Conservation (phyloP, 1,139 yeast genomes). For the Yamadazyma trypodendri region DNA sequence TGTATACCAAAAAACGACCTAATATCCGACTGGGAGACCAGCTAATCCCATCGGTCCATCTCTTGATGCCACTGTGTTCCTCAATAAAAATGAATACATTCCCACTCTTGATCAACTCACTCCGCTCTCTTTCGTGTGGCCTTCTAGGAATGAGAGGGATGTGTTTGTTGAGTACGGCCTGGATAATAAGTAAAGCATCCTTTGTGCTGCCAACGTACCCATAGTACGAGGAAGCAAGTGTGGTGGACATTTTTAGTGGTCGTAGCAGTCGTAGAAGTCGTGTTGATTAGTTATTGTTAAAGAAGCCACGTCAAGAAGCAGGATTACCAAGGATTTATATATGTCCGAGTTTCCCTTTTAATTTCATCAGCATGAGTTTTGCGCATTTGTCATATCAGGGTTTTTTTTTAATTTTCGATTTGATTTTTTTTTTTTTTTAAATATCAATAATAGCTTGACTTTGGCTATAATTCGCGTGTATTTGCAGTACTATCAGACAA, state of each 20-base stretch:
- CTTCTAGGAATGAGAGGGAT: conserved; percentile 70
- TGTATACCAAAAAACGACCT: conserved; percentile 78
- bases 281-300: background rate
- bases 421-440: background rate
- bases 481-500: background rate
- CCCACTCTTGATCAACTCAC: conserved; percentile 67
- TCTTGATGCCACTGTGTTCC: conserved; percentile 75
- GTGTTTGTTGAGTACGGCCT: conserved; percentile 65
- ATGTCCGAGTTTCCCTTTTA: conserved; percentile 2
- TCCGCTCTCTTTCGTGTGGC: conserved; percentile 79
- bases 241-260: conserved; percentile 8
- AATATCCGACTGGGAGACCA: conserved; percentile 91
- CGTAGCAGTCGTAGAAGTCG: too few species aligned
- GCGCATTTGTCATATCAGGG: conserved; percentile 5
- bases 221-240: conserved; percentile 57
- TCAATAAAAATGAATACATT: conserved; percentile 83
- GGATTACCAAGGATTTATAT: conserved; percentile 4
- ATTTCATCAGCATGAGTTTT: conserved; percentile 6
- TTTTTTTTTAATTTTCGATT: conserved; percentile 2
- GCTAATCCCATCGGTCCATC: conserved; percentile 93
- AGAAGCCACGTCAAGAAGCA: background rate
- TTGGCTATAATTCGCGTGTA: background rate
- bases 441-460: background rate
- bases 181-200: conserved; percentile 82
- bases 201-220: conserved; percentile 82